phyloP scores from a whole-genome alignment of 2,329 filamentous ascomycete genomes.

The Knufia fluminis region DNA sequence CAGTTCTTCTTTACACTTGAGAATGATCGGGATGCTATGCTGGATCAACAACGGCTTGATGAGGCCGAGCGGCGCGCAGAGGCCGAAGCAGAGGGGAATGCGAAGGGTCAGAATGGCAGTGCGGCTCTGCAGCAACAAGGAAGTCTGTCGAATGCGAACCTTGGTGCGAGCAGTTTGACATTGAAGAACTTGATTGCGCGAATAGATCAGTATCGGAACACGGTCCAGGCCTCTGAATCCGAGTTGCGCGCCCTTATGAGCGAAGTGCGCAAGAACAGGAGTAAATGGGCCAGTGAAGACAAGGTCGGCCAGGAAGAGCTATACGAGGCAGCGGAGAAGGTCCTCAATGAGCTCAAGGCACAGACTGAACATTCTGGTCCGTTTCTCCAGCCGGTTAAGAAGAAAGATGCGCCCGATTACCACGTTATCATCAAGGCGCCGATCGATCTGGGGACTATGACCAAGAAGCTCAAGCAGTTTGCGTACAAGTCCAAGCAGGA shows the following conservation, averaged over 20 bases:
- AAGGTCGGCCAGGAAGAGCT: constrained; percentile 95
- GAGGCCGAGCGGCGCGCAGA: constrained; percentile 94
- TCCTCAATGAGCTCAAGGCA: constrained; percentile 91
- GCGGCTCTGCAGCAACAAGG: constrained; percentile 61
- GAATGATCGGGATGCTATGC: constrained; percentile 89
- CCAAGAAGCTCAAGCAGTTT: constrained; percentile 82
- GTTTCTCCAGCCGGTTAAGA: constrained; percentile 89
- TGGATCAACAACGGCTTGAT: constrained; percentile 93
- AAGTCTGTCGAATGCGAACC: constrained; percentile 82
- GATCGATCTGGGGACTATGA: constrained; percentile 97
- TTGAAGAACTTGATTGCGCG: constrained; percentile 93
- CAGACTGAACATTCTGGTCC: constrained; percentile 97
- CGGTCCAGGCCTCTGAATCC: constrained; percentile 84
- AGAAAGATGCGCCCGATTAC: constrained; percentile 93
- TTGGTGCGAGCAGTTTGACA: constrained; percentile 90
- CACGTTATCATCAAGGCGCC: constrained; percentile 71
- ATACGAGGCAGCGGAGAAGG: constrained; percentile 94
- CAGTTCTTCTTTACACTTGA: constrained; percentile 92
- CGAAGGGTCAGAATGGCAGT: constrained; percentile 30
- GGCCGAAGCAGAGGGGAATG: constrained; percentile 72
- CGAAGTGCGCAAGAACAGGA: constrained; percentile 93
- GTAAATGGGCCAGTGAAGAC: constrained; percentile 98
- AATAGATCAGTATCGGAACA: constrained; percentile 84
- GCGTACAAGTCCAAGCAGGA: constrained; percentile 84
- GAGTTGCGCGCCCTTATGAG: constrained; percentile 90